Percentiles rank a stretch among this genome's conserved stretches.
Evolutionary conservation across 2,329 filamentous ascomycete genomes (phyloP).

Genomic region (Fusarium multiceps): DNA sequence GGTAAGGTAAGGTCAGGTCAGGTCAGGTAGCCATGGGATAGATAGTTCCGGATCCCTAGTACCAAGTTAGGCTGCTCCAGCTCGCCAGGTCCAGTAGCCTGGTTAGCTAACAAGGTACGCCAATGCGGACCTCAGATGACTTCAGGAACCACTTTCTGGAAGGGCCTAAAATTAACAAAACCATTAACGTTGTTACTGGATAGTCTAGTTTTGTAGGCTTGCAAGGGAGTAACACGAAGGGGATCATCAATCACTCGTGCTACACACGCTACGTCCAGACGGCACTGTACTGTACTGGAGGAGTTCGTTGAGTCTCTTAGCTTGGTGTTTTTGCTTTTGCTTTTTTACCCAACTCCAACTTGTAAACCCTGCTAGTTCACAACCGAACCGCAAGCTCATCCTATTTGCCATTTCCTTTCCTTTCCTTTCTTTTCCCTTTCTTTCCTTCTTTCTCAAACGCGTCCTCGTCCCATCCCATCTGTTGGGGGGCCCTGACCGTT

Average conservation of each 20-base stretch:
- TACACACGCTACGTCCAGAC: background rate
- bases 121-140: background rate
- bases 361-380: conserved; percentile 11
- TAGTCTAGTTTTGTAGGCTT: background rate
- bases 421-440: conserved; percentile 1
- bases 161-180: conserved; percentile 10
- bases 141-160: conserved; percentile 9
- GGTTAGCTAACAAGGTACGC: background rate
- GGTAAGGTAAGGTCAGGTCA: too few species aligned
- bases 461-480: background rate
- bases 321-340: conserved; percentile 15
- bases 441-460: conserved; percentile 1
- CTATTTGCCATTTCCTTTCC: background rate
- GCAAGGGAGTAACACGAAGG: conserved; percentile 18
- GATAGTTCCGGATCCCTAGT: background rate
- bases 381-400: conserved; percentile 1
- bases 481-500: background rate
- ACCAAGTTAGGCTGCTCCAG: background rate
- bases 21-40: background rate
- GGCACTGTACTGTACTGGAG: background rate
- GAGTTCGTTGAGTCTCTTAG: conserved; percentile 8
- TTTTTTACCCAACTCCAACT: conserved; percentile 14
- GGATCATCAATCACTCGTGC: conserved; percentile 16
- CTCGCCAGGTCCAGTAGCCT: background rate
- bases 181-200: conserved; percentile 7